These are phyloP conservation scores for Pichia norvegensis DNA, from an alignment of 1,139 yeast genomes.

Conservation along the genomic window DNA sequence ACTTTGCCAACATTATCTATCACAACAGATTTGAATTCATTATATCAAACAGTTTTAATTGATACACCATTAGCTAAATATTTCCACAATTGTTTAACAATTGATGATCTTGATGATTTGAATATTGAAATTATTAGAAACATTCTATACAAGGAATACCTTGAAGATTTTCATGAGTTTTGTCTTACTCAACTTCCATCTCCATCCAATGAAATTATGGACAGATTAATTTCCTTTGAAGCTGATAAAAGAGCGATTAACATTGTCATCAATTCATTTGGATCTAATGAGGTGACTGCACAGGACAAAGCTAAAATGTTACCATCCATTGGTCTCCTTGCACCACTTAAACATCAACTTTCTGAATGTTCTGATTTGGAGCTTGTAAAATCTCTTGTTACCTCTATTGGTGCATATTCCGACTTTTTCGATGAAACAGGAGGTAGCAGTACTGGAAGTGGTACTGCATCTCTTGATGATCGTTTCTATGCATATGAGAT, in stretches of 20 bases:
- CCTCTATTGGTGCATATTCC: conserved; percentile 65
- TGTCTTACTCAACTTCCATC: conserved; percentile 50
- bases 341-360: conserved; percentile 52
- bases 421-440: conserved; percentile 53
- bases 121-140: conserved; percentile 93
- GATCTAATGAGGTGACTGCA: conserved; percentile 55
- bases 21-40: conserved; percentile 87
- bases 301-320: conserved; percentile 65
- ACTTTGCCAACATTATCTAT: conserved; percentile 91
- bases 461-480: conserved; percentile 52
- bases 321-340: conserved; percentile 71
- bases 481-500: conserved; percentile 89
- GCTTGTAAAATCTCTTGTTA: conserved; percentile 66
- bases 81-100: conserved; percentile 85
- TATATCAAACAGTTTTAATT: conserved; percentile 88
- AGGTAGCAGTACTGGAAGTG: conserved; percentile 14
- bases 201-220: conserved; percentile 82
- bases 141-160: conserved; percentile 82
- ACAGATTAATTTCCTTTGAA: conserved; percentile 70
- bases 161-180: conserved; percentile 77
- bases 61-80: conserved; percentile 98
- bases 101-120: conserved; percentile 89
- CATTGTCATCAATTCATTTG: conserved; percentile 82
- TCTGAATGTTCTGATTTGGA: conserved; percentile 81
- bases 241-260: conserved; percentile 94